Percentiles rank a stretch among this genome's conserved stretches.
Evolutionary conservation across 768 basidiomycete genomes (phyloP).

Genomic region (Hemileccinum impolitum): DNA sequence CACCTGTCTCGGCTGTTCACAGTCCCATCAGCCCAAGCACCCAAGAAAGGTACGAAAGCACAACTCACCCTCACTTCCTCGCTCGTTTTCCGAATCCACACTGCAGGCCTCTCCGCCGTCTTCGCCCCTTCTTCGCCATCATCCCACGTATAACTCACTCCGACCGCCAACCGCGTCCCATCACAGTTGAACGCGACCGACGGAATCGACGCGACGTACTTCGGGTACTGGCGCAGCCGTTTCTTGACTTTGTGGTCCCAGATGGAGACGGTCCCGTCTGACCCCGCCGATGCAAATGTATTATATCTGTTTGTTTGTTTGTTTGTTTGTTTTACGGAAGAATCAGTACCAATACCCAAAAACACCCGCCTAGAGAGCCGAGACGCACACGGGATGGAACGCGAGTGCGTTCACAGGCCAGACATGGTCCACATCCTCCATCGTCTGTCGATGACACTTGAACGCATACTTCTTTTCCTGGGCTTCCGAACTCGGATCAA

Average conservation of each 20-base stretch:
- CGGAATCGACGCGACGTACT: conserved; percentile 72
- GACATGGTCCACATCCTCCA: conserved; percentile 90
- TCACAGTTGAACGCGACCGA: conserved; percentile 81
- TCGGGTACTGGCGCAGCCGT: conserved; percentile 85
- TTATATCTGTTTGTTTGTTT: conserved; percentile 67
- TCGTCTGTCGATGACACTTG: conserved; percentile 91
- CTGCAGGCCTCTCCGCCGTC: conserved; percentile 56
- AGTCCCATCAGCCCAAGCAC: not conserved
- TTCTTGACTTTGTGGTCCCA: conserved; percentile 99
- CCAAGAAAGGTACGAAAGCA: not conserved
- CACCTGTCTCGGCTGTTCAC: conserved; percentile 21
- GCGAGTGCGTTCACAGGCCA: conserved; percentile 96
- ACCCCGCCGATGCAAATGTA: conserved; percentile 94
- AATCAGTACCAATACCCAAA: too few species aligned
- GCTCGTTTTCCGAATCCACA: conserved; percentile 62
- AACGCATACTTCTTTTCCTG: conserved; percentile 87
- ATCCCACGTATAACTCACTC: conserved; percentile 87
- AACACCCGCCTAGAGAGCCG: not conserved
- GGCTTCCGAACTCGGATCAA: conserved; percentile 70
- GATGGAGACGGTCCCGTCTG: conserved; percentile 89
- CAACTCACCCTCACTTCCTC: conserved; percentile 72
- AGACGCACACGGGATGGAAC: conserved; percentile 79
- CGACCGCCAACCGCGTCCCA: conserved; percentile 80
- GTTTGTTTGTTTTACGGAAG: too few species aligned
- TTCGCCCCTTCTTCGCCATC: conserved; percentile 74